Percentiles rank a stretch among this genome's conserved stretches.
Evolutionary conservation across 2,329 filamentous ascomycete species (phyloP).

Genomic region (Ceratocystis cubensis): DNA sequence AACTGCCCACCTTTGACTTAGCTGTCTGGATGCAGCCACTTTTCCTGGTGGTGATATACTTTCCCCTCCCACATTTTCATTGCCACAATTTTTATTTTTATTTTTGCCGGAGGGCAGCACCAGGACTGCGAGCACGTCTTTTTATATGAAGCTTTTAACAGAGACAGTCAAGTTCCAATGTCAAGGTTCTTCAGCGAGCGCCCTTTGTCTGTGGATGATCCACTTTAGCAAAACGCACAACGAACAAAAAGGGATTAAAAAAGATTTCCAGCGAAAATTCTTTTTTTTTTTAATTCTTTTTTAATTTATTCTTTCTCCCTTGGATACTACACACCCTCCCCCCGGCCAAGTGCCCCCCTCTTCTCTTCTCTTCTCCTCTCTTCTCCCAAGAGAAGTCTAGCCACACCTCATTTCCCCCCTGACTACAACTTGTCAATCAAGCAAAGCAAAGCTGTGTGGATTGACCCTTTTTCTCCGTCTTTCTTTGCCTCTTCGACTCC

Average conservation of each 20-base stretch:
- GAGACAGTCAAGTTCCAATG: too few relatives aligned
- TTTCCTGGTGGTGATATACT: not conserved
- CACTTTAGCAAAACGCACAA: not conserved
- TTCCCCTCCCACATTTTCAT: not conserved
- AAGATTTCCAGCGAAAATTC: not conserved
- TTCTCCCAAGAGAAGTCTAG: constrained; percentile 6
- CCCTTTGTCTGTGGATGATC: not conserved
- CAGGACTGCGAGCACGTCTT: too few relatives aligned
- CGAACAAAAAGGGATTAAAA: not conserved
- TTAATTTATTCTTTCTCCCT: constrained; percentile 1
- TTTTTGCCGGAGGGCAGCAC: too few relatives aligned
- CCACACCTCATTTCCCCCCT: constrained; percentile 15
- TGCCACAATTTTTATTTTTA: too few relatives aligned
- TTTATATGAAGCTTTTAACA: too few relatives aligned
- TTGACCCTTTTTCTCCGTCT: not conserved
- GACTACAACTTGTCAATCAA: constrained; percentile 14
- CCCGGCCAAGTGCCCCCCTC: not conserved
- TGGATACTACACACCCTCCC: too few relatives aligned
- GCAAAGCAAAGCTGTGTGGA: not conserved
- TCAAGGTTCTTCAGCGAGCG: too few relatives aligned
- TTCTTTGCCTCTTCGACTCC: not conserved
- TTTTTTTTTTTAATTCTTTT: not conserved
- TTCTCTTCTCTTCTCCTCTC: not conserved
- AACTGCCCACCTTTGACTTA: not conserved
- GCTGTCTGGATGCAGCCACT: too few relatives aligned